A percentile compares a stretch with the other conserved stretches of the same genome.
These are phyloP conservation scores for Saturnispora silvae DNA, from an alignment of 805 yeast species.

Conservation along the genomic window DNA sequence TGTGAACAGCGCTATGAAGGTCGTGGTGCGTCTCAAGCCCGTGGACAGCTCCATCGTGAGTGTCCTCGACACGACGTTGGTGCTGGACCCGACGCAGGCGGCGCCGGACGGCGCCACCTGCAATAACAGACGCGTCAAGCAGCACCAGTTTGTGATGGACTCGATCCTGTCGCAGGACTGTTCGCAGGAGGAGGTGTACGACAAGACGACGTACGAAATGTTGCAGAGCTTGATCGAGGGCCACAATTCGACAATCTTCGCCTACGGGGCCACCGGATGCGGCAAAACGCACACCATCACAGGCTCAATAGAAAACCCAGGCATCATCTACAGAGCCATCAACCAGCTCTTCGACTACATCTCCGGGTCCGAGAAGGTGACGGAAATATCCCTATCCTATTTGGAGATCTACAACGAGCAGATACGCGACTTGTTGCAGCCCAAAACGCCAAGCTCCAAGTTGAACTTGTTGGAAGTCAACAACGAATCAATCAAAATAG, in stretches of 20 bases:
- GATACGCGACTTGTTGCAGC: constrained; percentile 66
- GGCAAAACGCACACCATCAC: constrained; percentile 92
- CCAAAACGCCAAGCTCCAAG: constrained; percentile 28
- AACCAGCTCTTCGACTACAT: constrained; percentile 59
- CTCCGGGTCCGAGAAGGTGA: constrained; percentile 36
- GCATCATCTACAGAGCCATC: constrained; percentile 71
- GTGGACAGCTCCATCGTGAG: constrained; percentile 3
- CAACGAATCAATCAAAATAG: constrained; percentile 48
- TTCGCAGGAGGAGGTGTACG: constrained; percentile 58
- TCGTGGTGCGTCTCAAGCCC: constrained; percentile 2
- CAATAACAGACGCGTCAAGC: constrained; percentile 42
- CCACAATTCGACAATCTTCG: constrained; percentile 83
- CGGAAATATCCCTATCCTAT: constrained; percentile 60
- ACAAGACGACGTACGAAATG: constrained; percentile 57
- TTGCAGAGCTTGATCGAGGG: constrained; percentile 74
- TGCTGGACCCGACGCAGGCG: constrained; percentile 1
- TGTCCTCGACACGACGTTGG: constrained; percentile 9
- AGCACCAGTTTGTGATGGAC: constrained; percentile 77
- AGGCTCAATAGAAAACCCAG: constrained; percentile 66
- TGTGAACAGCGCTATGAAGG: constrained; percentile 2
- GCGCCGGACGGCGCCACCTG: constrained; percentile 5
- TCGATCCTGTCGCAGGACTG: constrained; percentile 57
- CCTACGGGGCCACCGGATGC: constrained; percentile 96
- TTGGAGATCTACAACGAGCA: constrained; percentile 89
- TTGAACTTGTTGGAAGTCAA: constrained; percentile 65